Conservation (phyloP, 2,329 filamentous ascomycete genomes). For the Alternaria ventricosa region DNA sequence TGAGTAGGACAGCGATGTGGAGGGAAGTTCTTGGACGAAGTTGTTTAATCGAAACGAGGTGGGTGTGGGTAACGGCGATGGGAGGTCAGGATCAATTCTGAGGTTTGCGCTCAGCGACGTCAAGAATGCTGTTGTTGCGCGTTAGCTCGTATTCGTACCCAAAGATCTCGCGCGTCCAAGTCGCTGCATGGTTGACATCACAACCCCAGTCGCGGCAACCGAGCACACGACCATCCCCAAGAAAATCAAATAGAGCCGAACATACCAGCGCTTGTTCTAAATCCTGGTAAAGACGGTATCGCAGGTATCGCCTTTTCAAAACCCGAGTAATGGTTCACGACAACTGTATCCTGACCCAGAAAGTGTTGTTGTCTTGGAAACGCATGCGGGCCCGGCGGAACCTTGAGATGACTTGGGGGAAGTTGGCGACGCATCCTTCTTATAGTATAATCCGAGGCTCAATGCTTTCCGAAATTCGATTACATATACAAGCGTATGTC, state of each 20-base stretch:
- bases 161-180: neutral
- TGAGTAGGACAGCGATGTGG: conserved; percentile 54
- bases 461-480: conserved; percentile 5
- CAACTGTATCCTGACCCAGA: conserved; percentile 34
- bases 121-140: conserved; percentile 71
- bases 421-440: conserved; percentile 42
- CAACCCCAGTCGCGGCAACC: conserved; percentile 10
- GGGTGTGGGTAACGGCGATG: conserved; percentile 70
- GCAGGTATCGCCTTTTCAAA: conserved; percentile 47
- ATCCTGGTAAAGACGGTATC: conserved; percentile 47
- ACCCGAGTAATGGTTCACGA: conserved; percentile 43
- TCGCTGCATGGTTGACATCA: neutral
- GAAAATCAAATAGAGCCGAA: conserved; percentile 20
- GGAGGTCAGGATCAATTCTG: conserved; percentile 65
- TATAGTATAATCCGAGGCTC: conserved; percentile 8
- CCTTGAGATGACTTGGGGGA: conserved; percentile 44
- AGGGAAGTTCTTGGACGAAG: conserved; percentile 63
- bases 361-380: conserved; percentile 38
- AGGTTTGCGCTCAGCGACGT: conserved; percentile 82
- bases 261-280: conserved; percentile 49
- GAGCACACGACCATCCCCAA: conserved; percentile 29
- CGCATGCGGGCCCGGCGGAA: conserved; percentile 37
- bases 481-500: conserved; percentile 25
- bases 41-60: conserved; percentile 58
- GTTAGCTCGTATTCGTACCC: conserved; percentile 16